Conservation (phyloP, 352 stramenopile species). For the Phytophthora sansomeana region DNA sequence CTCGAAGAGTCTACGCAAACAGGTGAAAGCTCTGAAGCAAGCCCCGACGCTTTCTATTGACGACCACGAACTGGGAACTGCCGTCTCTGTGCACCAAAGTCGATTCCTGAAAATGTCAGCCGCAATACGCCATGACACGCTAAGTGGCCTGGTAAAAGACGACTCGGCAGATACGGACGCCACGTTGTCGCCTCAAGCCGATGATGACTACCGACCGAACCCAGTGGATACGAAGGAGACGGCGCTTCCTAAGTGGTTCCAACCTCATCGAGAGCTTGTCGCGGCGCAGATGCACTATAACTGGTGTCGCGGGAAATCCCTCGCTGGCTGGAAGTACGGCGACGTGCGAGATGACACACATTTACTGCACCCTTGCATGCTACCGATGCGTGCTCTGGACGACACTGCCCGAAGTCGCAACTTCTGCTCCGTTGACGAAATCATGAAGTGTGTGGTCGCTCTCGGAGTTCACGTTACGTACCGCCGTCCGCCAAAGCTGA, state of each 20-base stretch:
- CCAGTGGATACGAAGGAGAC: slow-evolving; percentile 46
- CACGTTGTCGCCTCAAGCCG: not conserved
- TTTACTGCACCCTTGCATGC: slow-evolving; percentile 56
- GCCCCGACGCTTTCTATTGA: slow-evolving; percentile 47
- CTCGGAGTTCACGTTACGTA: slow-evolving; percentile 55
- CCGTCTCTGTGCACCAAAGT: slow-evolving; percentile 65
- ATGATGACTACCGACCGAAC: slow-evolving; percentile 41
- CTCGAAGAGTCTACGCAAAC: slow-evolving; percentile 55
- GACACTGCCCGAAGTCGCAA: slow-evolving; percentile 49
- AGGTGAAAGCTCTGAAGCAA: slow-evolving; percentile 54
- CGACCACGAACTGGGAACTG: slow-evolving; percentile 52
- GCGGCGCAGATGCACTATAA: slow-evolving; percentile 72
- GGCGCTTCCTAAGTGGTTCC: slow-evolving; percentile 47
- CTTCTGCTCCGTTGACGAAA: slow-evolving; percentile 56
- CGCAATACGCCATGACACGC: slow-evolving; percentile 35
- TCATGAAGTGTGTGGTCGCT: slow-evolving; percentile 66
- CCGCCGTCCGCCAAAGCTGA: slow-evolving; percentile 21
- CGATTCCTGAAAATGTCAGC: slow-evolving; percentile 47
- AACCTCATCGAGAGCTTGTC: slow-evolving; percentile 38
- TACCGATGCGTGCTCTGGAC: slow-evolving; percentile 60
- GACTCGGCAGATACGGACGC: slow-evolving; percentile 5
- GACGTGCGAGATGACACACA: slow-evolving; percentile 46
- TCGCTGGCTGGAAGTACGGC: slow-evolving; percentile 56
- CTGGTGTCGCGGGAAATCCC: slow-evolving; percentile 63
- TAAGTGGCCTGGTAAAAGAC: slow-evolving; percentile 19